Conservation (phyloP, 1,284 basidiomycete species). For the Baeospora myosura region DNA sequence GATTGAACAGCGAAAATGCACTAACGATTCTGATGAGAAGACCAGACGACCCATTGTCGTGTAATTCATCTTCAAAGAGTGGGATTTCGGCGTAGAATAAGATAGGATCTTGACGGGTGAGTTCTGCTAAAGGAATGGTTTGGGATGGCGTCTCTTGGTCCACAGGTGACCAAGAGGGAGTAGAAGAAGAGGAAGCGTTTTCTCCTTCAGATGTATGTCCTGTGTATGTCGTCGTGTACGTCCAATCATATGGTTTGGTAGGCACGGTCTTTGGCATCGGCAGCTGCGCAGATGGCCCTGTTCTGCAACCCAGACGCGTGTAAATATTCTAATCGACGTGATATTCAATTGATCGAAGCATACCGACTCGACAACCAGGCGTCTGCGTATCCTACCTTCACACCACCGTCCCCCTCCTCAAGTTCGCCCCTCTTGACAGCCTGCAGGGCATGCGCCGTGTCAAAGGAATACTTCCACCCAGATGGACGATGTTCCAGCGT, state of each 20-base stretch:
- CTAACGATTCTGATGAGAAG: slow-evolving; percentile 81
- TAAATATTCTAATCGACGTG: not conserved
- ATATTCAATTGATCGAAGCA: slow-evolving; percentile 16
- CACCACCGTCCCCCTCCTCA: slow-evolving; percentile 74
- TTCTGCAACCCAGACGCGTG: slow-evolving; percentile 32
- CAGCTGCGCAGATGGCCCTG: slow-evolving; percentile 52
- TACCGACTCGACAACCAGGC: slow-evolving; percentile 89
- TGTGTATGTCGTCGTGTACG: slow-evolving; percentile 85
- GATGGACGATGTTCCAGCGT: slow-evolving; percentile 54
- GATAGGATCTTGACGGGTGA: slow-evolving; percentile 89
- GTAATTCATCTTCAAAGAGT: slow-evolving; percentile 89
- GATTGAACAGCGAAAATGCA: slow-evolving; percentile 12
- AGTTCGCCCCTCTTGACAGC: slow-evolving; percentile 75
- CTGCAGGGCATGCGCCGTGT: slow-evolving; percentile 63
- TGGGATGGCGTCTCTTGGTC: slow-evolving; percentile 49
- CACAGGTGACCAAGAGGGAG: slow-evolving; percentile 39
- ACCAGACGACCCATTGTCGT: slow-evolving; percentile 86
- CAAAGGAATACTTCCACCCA: slow-evolving; percentile 65
- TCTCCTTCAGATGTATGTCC: slow-evolving; percentile 41
- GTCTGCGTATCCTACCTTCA: slow-evolving; percentile 92
- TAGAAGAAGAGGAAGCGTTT: not conserved
- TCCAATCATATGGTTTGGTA: slow-evolving; percentile 95
- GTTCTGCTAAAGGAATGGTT: slow-evolving; percentile 71
- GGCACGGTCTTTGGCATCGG: slow-evolving; percentile 68
- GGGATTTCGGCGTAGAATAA: slow-evolving; percentile 91